Percentiles rank a stretch among this genome's conserved stretches.
Evolutionary conservation across 352 stramenopile species (phyloP).

Genomic region (Phytopythium mirpurense): DNA sequence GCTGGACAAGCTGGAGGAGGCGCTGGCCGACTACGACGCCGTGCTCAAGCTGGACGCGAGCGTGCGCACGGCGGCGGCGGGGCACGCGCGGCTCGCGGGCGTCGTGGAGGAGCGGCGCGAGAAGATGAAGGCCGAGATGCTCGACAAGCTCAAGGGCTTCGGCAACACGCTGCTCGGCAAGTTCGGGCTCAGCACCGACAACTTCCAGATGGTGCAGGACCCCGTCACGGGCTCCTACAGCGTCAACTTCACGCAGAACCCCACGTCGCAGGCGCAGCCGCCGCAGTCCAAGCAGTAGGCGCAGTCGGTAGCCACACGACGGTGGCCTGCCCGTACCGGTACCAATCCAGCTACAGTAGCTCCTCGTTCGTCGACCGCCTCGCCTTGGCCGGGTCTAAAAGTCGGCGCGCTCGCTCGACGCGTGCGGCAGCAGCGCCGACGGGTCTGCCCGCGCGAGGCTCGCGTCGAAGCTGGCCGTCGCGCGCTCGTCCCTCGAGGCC

Average conservation of each 20-base stretch:
- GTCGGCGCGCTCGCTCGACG: conserved; percentile 47
- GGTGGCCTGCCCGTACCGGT: too few species aligned
- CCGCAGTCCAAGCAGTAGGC: not conserved
- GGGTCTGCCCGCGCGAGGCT: conserved; percentile 28
- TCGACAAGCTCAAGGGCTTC: conserved; percentile 98
- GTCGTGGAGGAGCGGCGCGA: conserved; percentile 93
- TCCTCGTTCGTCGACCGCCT: too few species aligned
- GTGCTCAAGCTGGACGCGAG: conserved; percentile 92
- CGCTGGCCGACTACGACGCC: conserved; percentile 85
- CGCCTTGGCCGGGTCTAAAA: too few species aligned
- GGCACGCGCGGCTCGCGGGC: conserved; percentile 80
- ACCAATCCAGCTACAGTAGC: too few species aligned
- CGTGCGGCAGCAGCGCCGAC: conserved; percentile 21
- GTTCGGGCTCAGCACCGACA: conserved; percentile 99
- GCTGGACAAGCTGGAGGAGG: conserved; percentile 92
- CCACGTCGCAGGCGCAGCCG: not conserved
- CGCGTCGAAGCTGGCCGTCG: conserved; percentile 44
- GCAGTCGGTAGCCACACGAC: too few species aligned
- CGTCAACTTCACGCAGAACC: conserved; percentile 91
- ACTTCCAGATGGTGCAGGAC: conserved; percentile 99
- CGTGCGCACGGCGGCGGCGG: conserved; percentile 41
- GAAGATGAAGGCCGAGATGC: conserved; percentile 98
- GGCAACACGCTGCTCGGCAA: conserved; percentile 98
- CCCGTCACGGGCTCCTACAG: conserved; percentile 96
- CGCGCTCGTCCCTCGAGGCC: conserved; percentile 6